These are phyloP conservation scores for Colletotrichum musicola DNA, from an alignment of 2,329 filamentous ascomycete species.

Conservation along the genomic window DNA sequence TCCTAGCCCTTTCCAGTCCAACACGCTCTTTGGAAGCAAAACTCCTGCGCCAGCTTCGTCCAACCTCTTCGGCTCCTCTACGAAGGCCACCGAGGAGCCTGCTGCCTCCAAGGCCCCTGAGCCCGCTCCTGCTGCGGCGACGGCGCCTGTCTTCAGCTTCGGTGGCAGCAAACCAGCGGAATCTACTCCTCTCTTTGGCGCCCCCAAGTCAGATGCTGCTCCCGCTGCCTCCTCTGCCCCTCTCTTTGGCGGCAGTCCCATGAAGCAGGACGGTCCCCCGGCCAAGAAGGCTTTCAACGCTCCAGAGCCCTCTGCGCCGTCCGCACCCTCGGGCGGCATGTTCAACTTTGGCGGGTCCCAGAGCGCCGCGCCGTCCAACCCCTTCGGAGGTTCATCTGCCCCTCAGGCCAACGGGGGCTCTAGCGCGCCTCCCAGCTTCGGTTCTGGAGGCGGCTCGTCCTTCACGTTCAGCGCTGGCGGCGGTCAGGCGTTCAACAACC, in stretches of 20 bases:
- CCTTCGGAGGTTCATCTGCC: slow-evolving; percentile 33
- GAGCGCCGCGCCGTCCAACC: slow-evolving; percentile 37
- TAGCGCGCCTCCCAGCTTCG: slow-evolving; percentile 47
- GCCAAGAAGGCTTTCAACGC: slow-evolving; percentile 55
- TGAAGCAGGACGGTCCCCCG: slow-evolving; percentile 54
- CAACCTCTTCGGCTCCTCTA: slow-evolving; percentile 47
- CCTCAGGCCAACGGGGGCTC: slow-evolving; percentile 30
- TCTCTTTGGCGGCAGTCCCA: slow-evolving; percentile 57
- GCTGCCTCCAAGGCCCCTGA: slow-evolving; percentile 25
- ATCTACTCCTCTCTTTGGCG: slow-evolving; percentile 54
- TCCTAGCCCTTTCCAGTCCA: slow-evolving; percentile 36
- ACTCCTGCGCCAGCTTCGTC: slow-evolving; percentile 41
- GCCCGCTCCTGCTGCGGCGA: slow-evolving; percentile 30
- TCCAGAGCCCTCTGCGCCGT: slow-evolving; percentile 42
- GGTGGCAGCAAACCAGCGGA: slow-evolving; percentile 44
- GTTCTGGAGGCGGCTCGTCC: slow-evolving; percentile 40
- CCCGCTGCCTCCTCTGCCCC: slow-evolving; percentile 44
- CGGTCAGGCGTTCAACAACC: slow-evolving; percentile 53
- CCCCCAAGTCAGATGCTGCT: slow-evolving; percentile 47
- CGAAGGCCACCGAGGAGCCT: slow-evolving; percentile 15
- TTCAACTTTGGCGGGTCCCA: slow-evolving; percentile 55
- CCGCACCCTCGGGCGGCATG: slow-evolving; percentile 45
- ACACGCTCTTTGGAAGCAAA: slow-evolving; percentile 41
- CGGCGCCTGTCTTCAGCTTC: slow-evolving; percentile 51
- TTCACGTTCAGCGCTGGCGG: slow-evolving; percentile 43